Evolutionary conservation across 2,329 filamentous ascomycete genomes (phyloP), one percentile per base, ranked within the genome.

Genomic region (Cyphellophora europaea): DNA sequence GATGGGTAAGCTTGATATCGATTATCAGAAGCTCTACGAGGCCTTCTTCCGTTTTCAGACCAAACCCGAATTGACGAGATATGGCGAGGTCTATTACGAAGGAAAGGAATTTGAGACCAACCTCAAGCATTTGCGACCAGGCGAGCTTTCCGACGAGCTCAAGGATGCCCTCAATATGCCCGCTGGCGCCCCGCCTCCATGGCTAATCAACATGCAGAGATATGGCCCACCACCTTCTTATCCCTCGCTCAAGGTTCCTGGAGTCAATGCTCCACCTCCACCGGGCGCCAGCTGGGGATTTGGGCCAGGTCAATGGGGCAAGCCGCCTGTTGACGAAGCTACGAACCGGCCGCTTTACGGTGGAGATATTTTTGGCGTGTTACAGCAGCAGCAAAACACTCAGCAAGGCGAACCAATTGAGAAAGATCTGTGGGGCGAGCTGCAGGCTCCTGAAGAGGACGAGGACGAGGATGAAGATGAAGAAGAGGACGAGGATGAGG

Each of bases 61-160:
- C 27, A 98, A 98, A 62, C 91, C 91, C 0, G 79, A 87, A 49
- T 66, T 98, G 44, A 96, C 91, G 19, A 76, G 88, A 28, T 98
- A 94, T 50, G 91, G 91, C 27, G 91, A 98, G 59, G 88, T 98
- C n/a, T 98, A 98, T 61, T 96, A 96, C 57, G 91, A 98, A 61
- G 91, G 91, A 55, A 98, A 98, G 59, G 91, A 98, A 57, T 91
- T 85, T 54, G 91, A 98, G 61, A 94, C 91, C 1, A 93, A 96
- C 56, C 73, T 93, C 44, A 80, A 84, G 49, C 84, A 95, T 61
- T 74, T 95, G 40, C 79, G 87, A 45, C 85, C 91, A 1, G 91
- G 91, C 21, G 88, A 96, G 50, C 61, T 96, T 32, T 91, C 80
- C 49, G 86, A 96, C 36, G 79, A 85, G 49, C 71, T 95, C 27